Base-by-base conservation (phyloP, 2,329 filamentous ascomycete species). In the Claviceps quebecensis region DNA sequence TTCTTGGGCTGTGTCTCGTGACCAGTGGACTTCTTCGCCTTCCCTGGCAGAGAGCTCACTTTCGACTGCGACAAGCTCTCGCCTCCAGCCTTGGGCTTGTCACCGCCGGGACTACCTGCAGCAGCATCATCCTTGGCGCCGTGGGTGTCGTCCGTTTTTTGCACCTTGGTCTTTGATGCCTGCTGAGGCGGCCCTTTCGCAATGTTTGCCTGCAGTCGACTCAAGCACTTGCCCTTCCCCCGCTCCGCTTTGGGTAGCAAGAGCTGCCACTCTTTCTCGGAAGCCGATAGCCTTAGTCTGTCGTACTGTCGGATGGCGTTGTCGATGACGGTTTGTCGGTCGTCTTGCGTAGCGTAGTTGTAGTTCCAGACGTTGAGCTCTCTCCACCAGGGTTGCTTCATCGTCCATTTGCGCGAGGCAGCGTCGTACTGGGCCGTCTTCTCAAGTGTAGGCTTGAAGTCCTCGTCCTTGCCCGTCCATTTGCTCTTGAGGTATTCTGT, bases 341-440 rank as follows among this genome's bases (percentile, higher is more conserved):
- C 73, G 36, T 75, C 72, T 17, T 72, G 65, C 39, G 63, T 69
- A 45, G 69, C 67, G 59, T 83, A 84, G 29, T 75, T 67, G 61
- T 81, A 81, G 52, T 72, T 75, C 73, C 76, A 84, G 22, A 82
- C 76, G 56, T 84, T 79, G 14, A 84, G 70, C 56, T 84, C 80
- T 63, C 75, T 81, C 73, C 75, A 84, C 55, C 72, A 77, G 23
- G 70, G 66, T 64, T 77, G 79, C 54, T 74, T 73, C 57, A 83
- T 64, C 37, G 68, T 65, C 72, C 76, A 84, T 56, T 72, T 78
- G 54, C 76, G 71, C 4, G 66, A 66, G 2, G 68, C 63, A 4
- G 69, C 55, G 52, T 75, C 70, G 50, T 72, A 71, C 52, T 77
- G 74, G 34, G 77, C 80, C 22, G 80, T 77, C 64, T 83, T 84